Conservation (phyloP, 352 stramenopile genomes). For the Phytophthora sp. region DNA sequence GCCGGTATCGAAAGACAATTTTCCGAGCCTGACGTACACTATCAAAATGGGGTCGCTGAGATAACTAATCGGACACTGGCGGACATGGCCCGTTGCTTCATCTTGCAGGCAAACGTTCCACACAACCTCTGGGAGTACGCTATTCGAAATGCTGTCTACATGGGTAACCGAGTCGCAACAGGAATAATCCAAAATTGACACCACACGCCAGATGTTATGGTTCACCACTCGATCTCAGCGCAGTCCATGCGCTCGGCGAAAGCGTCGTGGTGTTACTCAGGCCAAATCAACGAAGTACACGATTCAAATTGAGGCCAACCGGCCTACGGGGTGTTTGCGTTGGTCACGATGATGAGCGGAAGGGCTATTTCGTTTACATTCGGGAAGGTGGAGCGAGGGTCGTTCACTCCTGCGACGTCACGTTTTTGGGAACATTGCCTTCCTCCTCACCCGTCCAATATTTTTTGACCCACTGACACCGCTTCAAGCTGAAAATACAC, state of each 20-base stretch:
- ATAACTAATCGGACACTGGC: conserved; percentile 7
- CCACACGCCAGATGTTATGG: background rate
- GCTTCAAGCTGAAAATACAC: too few relatives aligned
- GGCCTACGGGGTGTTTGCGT: background rate
- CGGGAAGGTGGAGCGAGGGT: background rate
- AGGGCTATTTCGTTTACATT: background rate
- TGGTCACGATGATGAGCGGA: background rate
- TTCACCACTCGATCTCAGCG: background rate
- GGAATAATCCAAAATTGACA: background rate
- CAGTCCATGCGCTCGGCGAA: conserved; percentile 3
- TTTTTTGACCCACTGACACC: too few relatives aligned
- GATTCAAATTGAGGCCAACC: background rate
- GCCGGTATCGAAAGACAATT: background rate
- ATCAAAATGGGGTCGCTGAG: conserved; percentile 7
- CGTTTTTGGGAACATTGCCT: background rate
- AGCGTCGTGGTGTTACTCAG: background rate
- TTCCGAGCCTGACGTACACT: conserved; percentile 7
- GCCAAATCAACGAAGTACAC: background rate
- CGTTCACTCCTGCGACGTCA: background rate
- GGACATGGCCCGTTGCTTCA: background rate
- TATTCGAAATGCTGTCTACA: background rate
- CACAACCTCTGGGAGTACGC: conserved; percentile 11
- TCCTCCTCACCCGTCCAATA: background rate
- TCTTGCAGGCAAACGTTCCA: background rate
- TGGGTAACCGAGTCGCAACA: background rate